Percentiles rank a stretch among this genome's conserved stretches.
Conservation (phyloP, 495 filamentous ascomycete species). For the Annulohypoxylon bovei region DNA sequence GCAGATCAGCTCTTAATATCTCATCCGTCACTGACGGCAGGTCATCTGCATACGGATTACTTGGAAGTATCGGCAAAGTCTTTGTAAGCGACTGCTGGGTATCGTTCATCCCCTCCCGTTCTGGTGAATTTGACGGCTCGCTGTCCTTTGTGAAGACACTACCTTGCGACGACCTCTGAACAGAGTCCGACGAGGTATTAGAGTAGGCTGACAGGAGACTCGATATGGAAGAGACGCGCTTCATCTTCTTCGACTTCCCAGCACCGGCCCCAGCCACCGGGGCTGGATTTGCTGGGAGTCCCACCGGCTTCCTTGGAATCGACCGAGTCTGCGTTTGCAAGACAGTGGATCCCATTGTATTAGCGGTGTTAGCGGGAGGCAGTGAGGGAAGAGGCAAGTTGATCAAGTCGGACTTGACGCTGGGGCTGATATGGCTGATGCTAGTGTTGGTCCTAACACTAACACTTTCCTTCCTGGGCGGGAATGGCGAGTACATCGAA, state of each 20-base stretch:
- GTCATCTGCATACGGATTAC: slow-evolving; percentile 38
- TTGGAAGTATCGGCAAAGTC: slow-evolving; percentile 27
- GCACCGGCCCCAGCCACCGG: slow-evolving; percentile 19
- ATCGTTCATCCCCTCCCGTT: slow-evolving; percentile 36
- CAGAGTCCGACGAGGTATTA: slow-evolving; percentile 51
- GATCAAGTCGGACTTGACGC: slow-evolving; percentile 16
- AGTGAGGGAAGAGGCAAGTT: slow-evolving; percentile 39
- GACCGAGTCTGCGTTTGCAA: slow-evolving; percentile 31
- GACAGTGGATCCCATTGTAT: slow-evolving; percentile 17
- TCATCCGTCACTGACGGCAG: slow-evolving; percentile 6
- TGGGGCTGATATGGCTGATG: slow-evolving; percentile 13
- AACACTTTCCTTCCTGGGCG: slow-evolving; percentile 42
- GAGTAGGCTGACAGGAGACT: slow-evolving; percentile 60
- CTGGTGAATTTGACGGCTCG: slow-evolving; percentile 48
- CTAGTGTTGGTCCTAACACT: slow-evolving; percentile 21
- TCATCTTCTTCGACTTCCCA: slow-evolving; percentile 38
- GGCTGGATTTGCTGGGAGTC: slow-evolving; percentile 34
- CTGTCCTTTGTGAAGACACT: slow-evolving; percentile 49
- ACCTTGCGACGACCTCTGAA: slow-evolving; percentile 46
- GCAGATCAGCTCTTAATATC: slow-evolving; percentile 30
- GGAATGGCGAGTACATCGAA: slow-evolving; percentile 37
- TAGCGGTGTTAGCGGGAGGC: slow-evolving; percentile 23
- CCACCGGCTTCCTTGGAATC: slow-evolving; percentile 44
- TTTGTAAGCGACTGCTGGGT: slow-evolving; percentile 24
- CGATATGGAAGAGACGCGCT: slow-evolving; percentile 53